Conservation (phyloP, 768 basidiomycete species). For the Hemileccinum impolitum region DNA sequence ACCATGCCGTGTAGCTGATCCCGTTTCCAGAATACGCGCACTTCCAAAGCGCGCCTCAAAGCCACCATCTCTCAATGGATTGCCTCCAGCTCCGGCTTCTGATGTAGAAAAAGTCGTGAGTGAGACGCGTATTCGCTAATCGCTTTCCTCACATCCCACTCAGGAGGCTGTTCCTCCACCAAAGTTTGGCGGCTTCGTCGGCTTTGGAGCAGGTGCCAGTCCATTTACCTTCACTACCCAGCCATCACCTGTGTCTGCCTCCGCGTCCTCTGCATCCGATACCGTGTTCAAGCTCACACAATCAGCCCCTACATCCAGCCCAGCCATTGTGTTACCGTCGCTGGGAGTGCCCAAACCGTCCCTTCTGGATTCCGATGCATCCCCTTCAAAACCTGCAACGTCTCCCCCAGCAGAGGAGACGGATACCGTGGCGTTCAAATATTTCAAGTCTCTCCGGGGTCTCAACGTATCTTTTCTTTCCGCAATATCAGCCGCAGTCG, state of each 20-base stretch:
- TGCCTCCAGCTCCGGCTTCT: conserved; percentile 23
- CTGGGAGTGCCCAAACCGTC: not conserved
- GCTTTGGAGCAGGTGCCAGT: conserved; percentile 42
- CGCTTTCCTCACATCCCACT: conserved; percentile 12
- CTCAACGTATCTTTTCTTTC: conserved; percentile 65
- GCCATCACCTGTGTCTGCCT: conserved; percentile 14
- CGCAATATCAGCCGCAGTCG: conserved; percentile 55
- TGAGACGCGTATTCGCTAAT: conserved; percentile 15
- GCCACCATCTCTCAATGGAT: conserved; percentile 22
- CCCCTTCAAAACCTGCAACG: conserved; percentile 14
- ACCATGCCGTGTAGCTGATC: conserved; percentile 6
- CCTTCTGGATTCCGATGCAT: conserved; percentile 28
- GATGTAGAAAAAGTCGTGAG: conserved; percentile 24
- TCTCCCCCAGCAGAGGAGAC: conserved; percentile 25
- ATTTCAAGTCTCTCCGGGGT: conserved; percentile 69
- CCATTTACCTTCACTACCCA: conserved; percentile 42
- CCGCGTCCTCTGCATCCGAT: conserved; percentile 7
- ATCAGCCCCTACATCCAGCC: not conserved
- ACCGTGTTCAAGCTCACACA: conserved; percentile 7
- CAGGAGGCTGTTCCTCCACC: conserved; percentile 31
- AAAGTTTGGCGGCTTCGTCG: conserved; percentile 51
- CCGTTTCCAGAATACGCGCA: conserved; percentile 52
- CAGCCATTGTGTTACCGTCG: conserved; percentile 23
- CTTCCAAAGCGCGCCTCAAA: conserved; percentile 52
- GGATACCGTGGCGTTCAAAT: conserved; percentile 42